Evolutionary conservation across 129 eudicot genomes (phyloP), one percentile per base, ranked within the genome.

Genomic region (Deinandra increscens): DNA sequence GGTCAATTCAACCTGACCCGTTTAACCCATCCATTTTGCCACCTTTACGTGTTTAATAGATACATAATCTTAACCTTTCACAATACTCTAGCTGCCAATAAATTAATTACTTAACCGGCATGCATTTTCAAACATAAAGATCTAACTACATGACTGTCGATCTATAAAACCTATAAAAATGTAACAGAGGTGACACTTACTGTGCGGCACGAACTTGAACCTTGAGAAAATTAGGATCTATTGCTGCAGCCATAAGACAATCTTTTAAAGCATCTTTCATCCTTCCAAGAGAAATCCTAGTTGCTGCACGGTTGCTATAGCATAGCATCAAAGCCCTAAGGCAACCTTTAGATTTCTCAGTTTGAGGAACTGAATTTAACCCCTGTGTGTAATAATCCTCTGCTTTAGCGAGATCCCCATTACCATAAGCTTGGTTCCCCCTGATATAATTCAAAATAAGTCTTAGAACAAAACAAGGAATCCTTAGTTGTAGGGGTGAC

Each of bases 271-370:
- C 99, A 55, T 89, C 99, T 80, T 86, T 87, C 84, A 89, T 68
- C 73, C 87, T 94, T 73, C 99, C 97, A 76, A 84, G 90, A 70
- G 96, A 80, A 78, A 94, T 85, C 14, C 86, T 90, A 63, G 94
- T 80, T 36, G 99, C 97, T 42, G 99, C 99, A 71, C 99, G 97
- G 77, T 94, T 94, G 85, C 99, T 94, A 71, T 94, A 87, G 84
- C 99, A 94, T 73, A 94, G 72, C 96, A 89, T 84, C 74, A 87
- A 64, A 80, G 92, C 90, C 81, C 93, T 77, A 33, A 83, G 88
- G 54, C 90, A 85, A 68, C 79, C 82, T 75, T 60, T 85, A 39
- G 97, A 89, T 54, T 82, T 66, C 79, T 94, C 99, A 36, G 59
- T 83, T 85, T 80, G 73, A 62, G 97, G 80, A 60, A 94, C 86